Percentiles rank a stretch among this genome's conserved stretches.
These are phyloP conservation scores for Yarrowia divulgata DNA, from an alignment of 805 yeast genomes.

Conservation along the genomic window DNA sequence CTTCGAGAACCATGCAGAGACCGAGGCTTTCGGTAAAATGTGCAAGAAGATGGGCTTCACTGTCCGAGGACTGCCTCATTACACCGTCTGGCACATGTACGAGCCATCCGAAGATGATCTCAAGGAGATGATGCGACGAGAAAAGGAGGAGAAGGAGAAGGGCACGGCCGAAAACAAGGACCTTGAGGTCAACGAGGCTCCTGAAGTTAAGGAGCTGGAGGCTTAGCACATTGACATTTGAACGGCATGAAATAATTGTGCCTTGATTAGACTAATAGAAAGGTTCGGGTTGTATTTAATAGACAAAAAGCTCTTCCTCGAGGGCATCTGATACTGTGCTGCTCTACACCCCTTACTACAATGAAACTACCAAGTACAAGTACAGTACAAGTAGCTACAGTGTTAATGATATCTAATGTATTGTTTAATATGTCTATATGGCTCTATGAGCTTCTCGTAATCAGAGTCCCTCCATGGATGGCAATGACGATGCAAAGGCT, in stretches of 20 bases:
- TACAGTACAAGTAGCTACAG: no score
- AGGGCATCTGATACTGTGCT: not conserved
- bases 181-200: conserved; percentile 38
- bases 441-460: not conserved
- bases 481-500: conserved; percentile 10
- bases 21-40: conserved; percentile 95
- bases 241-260: not conserved
- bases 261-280: conserved; percentile 21
- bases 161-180: conserved; percentile 40
- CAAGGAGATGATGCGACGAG: conserved; percentile 62
- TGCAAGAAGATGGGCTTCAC: conserved; percentile 85
- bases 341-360: no score
- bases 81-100: conserved; percentile 96
- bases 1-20: conserved; percentile 94
- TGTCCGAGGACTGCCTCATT: conserved; percentile 93
- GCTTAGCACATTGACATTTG: conserved; percentile 14
- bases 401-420: not conserved
- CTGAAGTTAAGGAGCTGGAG: conserved; percentile 29
- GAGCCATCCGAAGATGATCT: conserved; percentile 97
- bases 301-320: not conserved
- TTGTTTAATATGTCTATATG: conserved; percentile 5
- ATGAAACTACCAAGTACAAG: no score
- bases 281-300: conserved; percentile 11
- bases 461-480: conserved; percentile 9
- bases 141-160: conserved; percentile 49